Evolutionary conservation across 345 rosid species (phyloP).

Genomic region (Eucalyptus viminalis): DNA sequence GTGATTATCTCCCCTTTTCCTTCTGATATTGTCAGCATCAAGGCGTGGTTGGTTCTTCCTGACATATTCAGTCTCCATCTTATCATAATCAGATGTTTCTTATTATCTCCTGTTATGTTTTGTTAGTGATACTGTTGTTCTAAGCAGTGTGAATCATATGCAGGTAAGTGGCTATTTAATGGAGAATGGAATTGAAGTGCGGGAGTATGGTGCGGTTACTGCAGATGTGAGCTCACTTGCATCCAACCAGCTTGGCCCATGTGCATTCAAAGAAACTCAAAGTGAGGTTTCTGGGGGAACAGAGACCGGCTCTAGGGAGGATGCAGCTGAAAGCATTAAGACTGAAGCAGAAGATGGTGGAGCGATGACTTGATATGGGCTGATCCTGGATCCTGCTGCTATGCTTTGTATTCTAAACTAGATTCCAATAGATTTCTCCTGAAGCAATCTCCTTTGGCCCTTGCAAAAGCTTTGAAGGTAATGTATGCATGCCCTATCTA

Average conservation of each 20-base stretch:
- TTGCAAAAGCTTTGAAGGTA: conserved; percentile 93
- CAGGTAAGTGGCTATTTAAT: conserved; percentile 41
- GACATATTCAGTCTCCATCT: not conserved
- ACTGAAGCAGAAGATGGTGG: conserved; percentile 7
- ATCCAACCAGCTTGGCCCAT: conserved; percentile 32
- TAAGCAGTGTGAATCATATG: not conserved
- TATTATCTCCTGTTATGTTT: not conserved
- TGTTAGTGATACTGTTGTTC: not conserved
- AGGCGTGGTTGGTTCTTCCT: not conserved
- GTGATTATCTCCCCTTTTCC: not conserved
- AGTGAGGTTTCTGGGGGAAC: not conserved
- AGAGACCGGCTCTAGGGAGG: not conserved
- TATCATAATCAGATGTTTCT: not conserved
- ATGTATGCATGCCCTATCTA: not conserved
- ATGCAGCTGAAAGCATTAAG: not conserved
- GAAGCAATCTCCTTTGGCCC: conserved; percentile 85
- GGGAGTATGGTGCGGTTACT: conserved; percentile 53
- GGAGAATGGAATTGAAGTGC: conserved; percentile 55
- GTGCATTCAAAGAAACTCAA: not conserved
- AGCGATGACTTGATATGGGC: conserved; percentile 51
- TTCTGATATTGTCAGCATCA: not conserved
- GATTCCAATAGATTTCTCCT: conserved; percentile 51
- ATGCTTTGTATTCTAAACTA: conserved; percentile 76
- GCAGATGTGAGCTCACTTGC: conserved; percentile 66
- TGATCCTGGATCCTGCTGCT: conserved; percentile 81